phyloP scores from a whole-genome alignment of 352 stramenopile species.

The Phytopythium aichiense region DNA sequence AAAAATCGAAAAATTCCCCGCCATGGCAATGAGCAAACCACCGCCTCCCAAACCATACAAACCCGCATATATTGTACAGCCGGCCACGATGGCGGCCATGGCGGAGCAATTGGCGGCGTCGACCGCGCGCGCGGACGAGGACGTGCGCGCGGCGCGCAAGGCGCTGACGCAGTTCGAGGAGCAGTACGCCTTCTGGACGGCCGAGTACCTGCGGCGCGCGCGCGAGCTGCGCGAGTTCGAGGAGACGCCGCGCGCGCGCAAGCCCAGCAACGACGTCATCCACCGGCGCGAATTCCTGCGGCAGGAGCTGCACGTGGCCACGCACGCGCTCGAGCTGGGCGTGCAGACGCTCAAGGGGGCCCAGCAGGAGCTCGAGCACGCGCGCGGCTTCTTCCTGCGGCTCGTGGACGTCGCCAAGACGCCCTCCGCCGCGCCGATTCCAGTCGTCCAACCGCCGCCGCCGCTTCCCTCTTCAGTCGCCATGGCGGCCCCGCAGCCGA shows the following conservation, averaged over 20 bases:
- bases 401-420: not conserved
- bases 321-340: slow-evolving; percentile 5
- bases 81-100: not conserved
- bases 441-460: no score
- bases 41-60: no score
- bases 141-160: slow-evolving; percentile 4
- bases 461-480: not conserved
- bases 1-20: no score
- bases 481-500: not conserved
- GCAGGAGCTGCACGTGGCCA: slow-evolving; percentile 6
- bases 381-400: slow-evolving; percentile 7
- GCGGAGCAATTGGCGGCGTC: not conserved
- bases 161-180: slow-evolving; percentile 6
- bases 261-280: slow-evolving; percentile 6
- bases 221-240: slow-evolving; percentile 5
- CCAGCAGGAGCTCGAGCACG: slow-evolving; percentile 5
- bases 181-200: slow-evolving; percentile 6
- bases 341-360: not conserved
- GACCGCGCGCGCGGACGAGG: not conserved
- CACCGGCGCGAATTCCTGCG: slow-evolving; percentile 8
- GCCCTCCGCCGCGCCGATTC: no score
- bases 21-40: no score
- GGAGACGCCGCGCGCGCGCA: not conserved
- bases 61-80: no score
- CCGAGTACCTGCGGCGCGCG: slow-evolving; percentile 4